phyloP scores from a whole-genome alignment of 306 rosid genomes.

The Prunus fruticosa region DNA sequence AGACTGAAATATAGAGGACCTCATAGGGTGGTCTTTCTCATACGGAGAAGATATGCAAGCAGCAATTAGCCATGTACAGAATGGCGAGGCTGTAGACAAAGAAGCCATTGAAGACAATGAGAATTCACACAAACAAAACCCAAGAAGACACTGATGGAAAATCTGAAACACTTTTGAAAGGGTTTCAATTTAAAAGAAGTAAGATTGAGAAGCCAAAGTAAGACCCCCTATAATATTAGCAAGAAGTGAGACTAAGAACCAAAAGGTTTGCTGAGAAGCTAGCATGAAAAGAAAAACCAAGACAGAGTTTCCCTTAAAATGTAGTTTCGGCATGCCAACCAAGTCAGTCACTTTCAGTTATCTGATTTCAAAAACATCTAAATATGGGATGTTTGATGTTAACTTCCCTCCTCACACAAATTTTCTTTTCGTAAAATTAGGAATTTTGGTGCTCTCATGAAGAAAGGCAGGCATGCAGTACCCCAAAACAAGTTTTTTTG shows the following conservation, averaged over 20 bases:
- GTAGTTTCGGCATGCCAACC: too few relatives aligned
- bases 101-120: constrained; percentile 42
- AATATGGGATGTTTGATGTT: background rate
- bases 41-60: constrained; percentile 62
- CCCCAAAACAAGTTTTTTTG: background rate
- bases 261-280: background rate
- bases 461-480: background rate
- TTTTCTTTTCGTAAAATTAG: background rate
- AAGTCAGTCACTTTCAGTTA: too few relatives aligned
- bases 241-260: too few relatives aligned
- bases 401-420: constrained; percentile 2
- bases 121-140: constrained; percentile 12
- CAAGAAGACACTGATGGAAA: background rate
- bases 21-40: constrained; percentile 37
- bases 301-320: too few relatives aligned
- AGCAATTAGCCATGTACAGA: constrained; percentile 50
- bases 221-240: too few relatives aligned
- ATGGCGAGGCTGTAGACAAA: constrained; percentile 47
- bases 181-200: background rate
- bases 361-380: too few relatives aligned
- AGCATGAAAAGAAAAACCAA: background rate
- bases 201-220: background rate
- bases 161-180: background rate
- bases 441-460: background rate
- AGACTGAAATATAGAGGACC: constrained; percentile 34